Evolutionary conservation across 2,329 filamentous ascomycete species (phyloP), one percentile per base, ranked within the genome.

Genomic region (Exophiala dermatitidis): DNA sequence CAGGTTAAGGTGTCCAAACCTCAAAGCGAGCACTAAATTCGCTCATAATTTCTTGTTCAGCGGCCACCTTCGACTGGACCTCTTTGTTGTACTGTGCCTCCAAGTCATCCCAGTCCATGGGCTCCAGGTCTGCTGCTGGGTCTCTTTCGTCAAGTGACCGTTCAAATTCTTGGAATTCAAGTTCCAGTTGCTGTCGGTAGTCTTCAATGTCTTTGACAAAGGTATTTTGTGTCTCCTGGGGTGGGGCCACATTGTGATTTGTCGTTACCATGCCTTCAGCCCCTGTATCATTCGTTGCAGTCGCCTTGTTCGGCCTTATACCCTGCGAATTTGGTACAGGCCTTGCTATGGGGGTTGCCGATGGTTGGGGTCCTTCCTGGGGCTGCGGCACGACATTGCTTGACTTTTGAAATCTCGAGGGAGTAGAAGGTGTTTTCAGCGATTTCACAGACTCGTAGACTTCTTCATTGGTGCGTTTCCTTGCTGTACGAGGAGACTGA

Each of bases 91-190:
- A 95, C 40, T 81, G 80, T 1, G 73, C 66, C 67, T 90, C 78
- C 32, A 95, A 83, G n/a, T 84, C 78, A 2, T 83, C 74, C 90
- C 90, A 95, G 69, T 90, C 81, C 64, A 87, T 89, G 64, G 71
- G 50, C 43, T 72, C 69, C 56, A 88, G 71, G 48, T 72, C 69
- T 12, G 76, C 76, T 0, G 78, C 76, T 1, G 79, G 62, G 55
- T 52, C 69, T 47, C 54, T 59, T 46, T 61, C 64, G 51, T 62
- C 46, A 38, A 57, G 55, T 64, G 58, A 53, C 31, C 33, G 43
- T 40, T 60, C 59, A 45, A 54, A 63, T 46, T 58, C 47, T 4
- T 53, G 55, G 46, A 60, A 62, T 46, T 57, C 57, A 9, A 43
- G 45, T 31, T 62, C 57, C 5, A 62, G 53, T 29, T 53, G 36